phyloP scores from a whole-genome alignment of 768 basidiomycete genomes.

The Russula ochroleuca region DNA sequence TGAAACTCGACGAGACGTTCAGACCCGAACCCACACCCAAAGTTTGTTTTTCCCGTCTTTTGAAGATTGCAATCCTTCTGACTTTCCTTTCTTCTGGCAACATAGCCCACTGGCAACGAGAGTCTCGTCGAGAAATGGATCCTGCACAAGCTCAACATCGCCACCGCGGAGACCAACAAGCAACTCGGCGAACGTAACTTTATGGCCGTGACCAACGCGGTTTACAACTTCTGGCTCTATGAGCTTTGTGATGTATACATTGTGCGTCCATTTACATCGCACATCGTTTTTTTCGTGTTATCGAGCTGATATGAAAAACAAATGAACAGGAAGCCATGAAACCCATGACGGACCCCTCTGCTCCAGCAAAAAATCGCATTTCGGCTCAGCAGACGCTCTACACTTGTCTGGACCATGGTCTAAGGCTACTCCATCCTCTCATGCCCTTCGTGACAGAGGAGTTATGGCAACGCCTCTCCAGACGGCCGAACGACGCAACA shows the following conservation, averaged over 20 bases:
- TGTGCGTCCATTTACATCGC: slow-evolving; percentile 42
- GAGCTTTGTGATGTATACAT: slow-evolving; percentile 99
- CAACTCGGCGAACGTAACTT: slow-evolving; percentile 81
- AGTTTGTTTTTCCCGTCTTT: slow-evolving; percentile 42
- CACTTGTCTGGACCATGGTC: slow-evolving; percentile 86
- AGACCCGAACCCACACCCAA: slow-evolving; percentile 65
- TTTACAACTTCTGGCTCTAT: slow-evolving; percentile 95
- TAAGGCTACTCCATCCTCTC: slow-evolving; percentile 91
- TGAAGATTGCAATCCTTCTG: slow-evolving; percentile 1
- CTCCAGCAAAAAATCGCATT: slow-evolving; percentile 53
- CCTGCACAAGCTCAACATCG: slow-evolving; percentile 85
- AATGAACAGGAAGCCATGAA: slow-evolving; percentile 89
- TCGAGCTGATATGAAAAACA: slow-evolving; percentile 4
- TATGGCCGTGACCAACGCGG: slow-evolving; percentile 81
- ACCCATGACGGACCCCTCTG: slow-evolving; percentile 84
- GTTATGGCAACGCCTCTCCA: slow-evolving; percentile 92
- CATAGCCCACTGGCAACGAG: slow-evolving; percentile 82
- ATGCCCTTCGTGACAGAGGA: slow-evolving; percentile 99
- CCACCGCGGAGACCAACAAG: slow-evolving; percentile 70
- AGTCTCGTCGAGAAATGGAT: slow-evolving; percentile 94
- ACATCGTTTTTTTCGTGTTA: not conserved
- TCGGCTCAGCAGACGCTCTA: slow-evolving; percentile 97
- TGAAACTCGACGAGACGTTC: slow-evolving; percentile 85
- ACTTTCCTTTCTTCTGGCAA: not conserved
- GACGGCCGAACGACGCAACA: slow-evolving; percentile 74